Base-by-base conservation (phyloP, 352 stramenopile species). In the Phytophthora citrophthora region DNA sequence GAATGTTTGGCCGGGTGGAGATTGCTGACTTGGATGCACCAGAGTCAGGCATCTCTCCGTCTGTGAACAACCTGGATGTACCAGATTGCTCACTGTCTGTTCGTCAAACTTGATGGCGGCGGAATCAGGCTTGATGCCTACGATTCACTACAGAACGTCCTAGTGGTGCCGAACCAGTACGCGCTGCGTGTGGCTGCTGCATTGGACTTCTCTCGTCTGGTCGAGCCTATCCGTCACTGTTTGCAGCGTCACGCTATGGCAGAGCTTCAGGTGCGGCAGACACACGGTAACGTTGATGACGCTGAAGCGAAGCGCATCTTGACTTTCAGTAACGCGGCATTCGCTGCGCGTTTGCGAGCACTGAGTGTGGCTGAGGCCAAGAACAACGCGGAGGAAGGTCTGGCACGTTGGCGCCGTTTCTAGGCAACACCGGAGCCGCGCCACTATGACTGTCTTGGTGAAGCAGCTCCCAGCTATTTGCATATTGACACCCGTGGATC, bases 91-190 rank as follows among this genome's bases (percentile, higher is more conserved):
- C n/a, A n/a, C n/a, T n/a, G n/a, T n/a, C n/a, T n/a, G n/a, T n/a
- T n/a, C n/a, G n/a, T n/a, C n/a, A n/a, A n/a, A n/a, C n/a, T n/a
- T n/a, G n/a, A n/a, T n/a, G n/a, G n/a, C n/a, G n/a, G n/a, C n/a
- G n/a, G n/a, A n/a, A n/a, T n/a, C n/a, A n/a, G n/a, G n/a, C n/a
- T n/a, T n/a, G n/a, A n/a, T n/a, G n/a, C n/a, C n/a, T n/a, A n/a
- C n/a, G n/a, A n/a, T n/a, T n/a, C n/a, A n/a, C n/a, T n/a, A n/a
- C n/a, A 84, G 27, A 86, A 76, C 34, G 62, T 73, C 16, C 72
- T 91, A 26, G 64, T 66, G 5, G 67, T 91, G 38, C 64, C 71
- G 5, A 89, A 88, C 51, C 71, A 73, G 18, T 91, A 89, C 50
- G 83, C 79, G 29, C 55, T 89, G 47, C 74, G 76, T 3, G 45